Conservation (phyloP, 83 land plant species). For the Thuja plicata region DNA sequence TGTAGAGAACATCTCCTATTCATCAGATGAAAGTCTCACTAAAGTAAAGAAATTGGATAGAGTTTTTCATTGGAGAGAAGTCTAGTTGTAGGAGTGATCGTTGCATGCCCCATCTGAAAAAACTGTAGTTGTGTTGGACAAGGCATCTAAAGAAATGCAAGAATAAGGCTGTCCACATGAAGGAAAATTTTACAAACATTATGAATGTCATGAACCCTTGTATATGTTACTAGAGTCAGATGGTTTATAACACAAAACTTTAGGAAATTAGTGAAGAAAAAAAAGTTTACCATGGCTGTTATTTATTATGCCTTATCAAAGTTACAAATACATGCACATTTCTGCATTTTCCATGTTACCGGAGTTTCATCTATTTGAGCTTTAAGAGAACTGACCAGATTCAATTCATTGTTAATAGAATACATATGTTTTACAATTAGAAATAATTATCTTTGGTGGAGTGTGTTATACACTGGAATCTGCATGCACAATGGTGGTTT, state of each 20-base stretch:
- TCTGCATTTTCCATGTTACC: background rate
- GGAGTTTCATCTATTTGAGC: background rate
- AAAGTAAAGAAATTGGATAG: background rate
- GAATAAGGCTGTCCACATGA: too few species aligned
- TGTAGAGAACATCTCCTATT: too few species aligned
- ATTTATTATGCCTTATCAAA: background rate
- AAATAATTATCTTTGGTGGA: background rate
- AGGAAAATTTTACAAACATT: too few species aligned
- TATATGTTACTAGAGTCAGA: background rate
- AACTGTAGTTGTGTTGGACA: too few species aligned
- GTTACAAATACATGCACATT: background rate
- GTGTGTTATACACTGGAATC: background rate
- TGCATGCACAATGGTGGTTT: constrained; percentile 7
- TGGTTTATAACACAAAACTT: background rate
- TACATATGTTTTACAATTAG: background rate
- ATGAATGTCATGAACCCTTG: too few species aligned
- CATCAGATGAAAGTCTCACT: background rate
- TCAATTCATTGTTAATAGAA: background rate
- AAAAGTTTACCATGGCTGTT: background rate
- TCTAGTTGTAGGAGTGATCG: too few species aligned
- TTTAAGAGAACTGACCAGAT: background rate
- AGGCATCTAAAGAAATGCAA: too few species aligned
- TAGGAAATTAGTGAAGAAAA: background rate
- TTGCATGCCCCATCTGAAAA: too few species aligned
- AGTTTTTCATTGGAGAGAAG: background rate